These are phyloP conservation scores for Fusarium sp. DNA, from an alignment of 2,329 filamentous ascomycete species.

Conservation along the genomic window DNA sequence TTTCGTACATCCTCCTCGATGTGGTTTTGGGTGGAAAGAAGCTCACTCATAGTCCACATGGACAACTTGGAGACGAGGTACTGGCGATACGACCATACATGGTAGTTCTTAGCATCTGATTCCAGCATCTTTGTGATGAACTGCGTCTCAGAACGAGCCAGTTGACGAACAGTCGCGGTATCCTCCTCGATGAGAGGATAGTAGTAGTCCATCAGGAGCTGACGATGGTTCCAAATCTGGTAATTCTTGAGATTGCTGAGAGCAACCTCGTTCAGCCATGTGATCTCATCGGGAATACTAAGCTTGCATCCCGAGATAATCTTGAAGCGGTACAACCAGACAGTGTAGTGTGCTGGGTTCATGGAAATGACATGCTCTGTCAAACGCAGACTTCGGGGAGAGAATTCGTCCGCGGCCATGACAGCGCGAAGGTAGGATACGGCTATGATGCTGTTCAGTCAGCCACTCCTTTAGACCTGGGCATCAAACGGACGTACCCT, in stretches of 20 bases:
- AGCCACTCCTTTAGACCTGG: slow-evolving; percentile 22
- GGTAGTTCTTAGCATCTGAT: slow-evolving; percentile 95
- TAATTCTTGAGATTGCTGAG: slow-evolving; percentile 94
- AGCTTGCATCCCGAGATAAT: slow-evolving; percentile 74
- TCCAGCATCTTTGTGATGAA: slow-evolving; percentile 85
- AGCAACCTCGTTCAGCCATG: slow-evolving; percentile 86
- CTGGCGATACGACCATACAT: slow-evolving; percentile 96
- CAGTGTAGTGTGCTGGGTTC: slow-evolving; percentile 98
- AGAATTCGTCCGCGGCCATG: slow-evolving; percentile 89
- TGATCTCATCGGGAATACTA: slow-evolving; percentile 74
- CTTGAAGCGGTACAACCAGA: slow-evolving; percentile 94
- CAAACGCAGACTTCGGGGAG: slow-evolving; percentile 77
- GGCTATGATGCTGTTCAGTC: slow-evolving; percentile 56
- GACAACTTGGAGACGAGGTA: slow-evolving; percentile 70
- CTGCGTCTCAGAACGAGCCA: slow-evolving; percentile 71
- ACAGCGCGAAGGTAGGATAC: slow-evolving; percentile 93
- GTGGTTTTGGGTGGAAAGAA: slow-evolving; percentile 74
- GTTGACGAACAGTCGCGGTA: slow-evolving; percentile 61
- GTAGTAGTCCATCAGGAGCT: slow-evolving; percentile 69
- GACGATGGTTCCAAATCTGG: slow-evolving; percentile 89
- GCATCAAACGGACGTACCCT: slow-evolving; percentile 59
- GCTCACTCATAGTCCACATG: slow-evolving; percentile 75
- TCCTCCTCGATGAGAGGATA: slow-evolving; percentile 66
- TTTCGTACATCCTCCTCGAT: slow-evolving; percentile 86
- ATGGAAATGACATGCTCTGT: slow-evolving; percentile 90